These are phyloP conservation scores for Colletotrichum sp. DNA, from an alignment of 2,329 filamentous ascomycete species.

Conservation along the genomic window DNA sequence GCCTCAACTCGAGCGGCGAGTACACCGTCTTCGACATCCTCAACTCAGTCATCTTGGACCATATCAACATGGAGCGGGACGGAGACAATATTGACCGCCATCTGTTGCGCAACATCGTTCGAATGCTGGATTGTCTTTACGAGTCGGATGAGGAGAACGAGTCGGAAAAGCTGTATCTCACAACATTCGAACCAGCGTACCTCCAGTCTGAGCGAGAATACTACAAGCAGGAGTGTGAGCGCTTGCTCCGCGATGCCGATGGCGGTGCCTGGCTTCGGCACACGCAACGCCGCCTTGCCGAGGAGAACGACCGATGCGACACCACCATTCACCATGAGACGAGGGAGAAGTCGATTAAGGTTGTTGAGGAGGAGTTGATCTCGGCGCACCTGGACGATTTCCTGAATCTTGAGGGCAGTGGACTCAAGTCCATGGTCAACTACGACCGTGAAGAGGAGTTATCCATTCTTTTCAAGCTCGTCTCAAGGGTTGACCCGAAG, in stretches of 20 bases:
- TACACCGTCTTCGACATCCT: slow-evolving; percentile 74
- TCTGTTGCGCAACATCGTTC: slow-evolving; percentile 80
- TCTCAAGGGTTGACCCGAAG: slow-evolving; percentile 76
- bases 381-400: slow-evolving; percentile 79
- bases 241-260: slow-evolving; percentile 78
- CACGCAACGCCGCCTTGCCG: slow-evolving; percentile 73
- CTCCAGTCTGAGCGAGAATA: slow-evolving; percentile 73
- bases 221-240: slow-evolving; percentile 77
- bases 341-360: slow-evolving; percentile 71
- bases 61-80: slow-evolving; percentile 90
- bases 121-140: slow-evolving; percentile 90
- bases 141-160: slow-evolving; percentile 81
- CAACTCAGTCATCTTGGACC: slow-evolving; percentile 83
- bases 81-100: slow-evolving; percentile 88
- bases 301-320: slow-evolving; percentile 83
- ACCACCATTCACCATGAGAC: slow-evolving; percentile 81
- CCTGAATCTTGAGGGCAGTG: slow-evolving; percentile 82
- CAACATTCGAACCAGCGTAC: slow-evolving; percentile 81
- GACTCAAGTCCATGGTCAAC: slow-evolving; percentile 88
- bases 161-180: slow-evolving; percentile 81
- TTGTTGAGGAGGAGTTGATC: slow-evolving; percentile 85
- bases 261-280: slow-evolving; percentile 82
- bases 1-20: slow-evolving; percentile 48
- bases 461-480: slow-evolving; percentile 79
- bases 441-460: slow-evolving; percentile 84